phyloP scores from a whole-genome alignment of 2,329 filamentous ascomycete species.

The Cytospora schulzeri region DNA sequence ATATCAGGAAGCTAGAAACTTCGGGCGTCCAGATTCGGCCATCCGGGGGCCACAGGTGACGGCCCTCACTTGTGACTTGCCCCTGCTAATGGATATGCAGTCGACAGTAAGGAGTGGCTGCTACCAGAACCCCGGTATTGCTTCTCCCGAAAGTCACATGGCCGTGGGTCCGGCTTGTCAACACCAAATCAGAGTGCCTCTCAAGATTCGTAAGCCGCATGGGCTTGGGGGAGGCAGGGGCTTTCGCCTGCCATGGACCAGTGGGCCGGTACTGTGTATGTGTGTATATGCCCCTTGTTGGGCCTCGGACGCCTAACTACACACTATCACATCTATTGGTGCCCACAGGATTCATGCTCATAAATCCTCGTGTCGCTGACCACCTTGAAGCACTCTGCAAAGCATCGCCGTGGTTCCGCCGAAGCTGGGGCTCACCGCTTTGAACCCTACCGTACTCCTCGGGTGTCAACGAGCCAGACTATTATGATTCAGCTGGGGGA shows the following conservation, averaged over 20 bases:
- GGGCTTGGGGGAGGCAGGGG: neutral
- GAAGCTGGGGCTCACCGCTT: slow-evolving; percentile 1
- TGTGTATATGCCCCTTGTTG: neutral
- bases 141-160: neutral
- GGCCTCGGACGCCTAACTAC: neutral
- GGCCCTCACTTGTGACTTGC: neutral
- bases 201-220: neutral
- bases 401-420: neutral
- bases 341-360: neutral
- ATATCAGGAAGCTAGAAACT: neutral
- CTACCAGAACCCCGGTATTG: neutral
- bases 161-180: neutral
- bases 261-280: neutral
- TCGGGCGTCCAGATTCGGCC: neutral
- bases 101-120: neutral
- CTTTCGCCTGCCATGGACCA: neutral
- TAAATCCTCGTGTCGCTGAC: neutral
- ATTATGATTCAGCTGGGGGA: neutral
- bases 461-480: neutral
- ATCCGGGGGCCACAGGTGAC: neutral
- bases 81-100: neutral
- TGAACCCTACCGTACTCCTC: neutral
- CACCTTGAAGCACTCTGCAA: neutral
- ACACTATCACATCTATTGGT: neutral
- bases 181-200: neutral